Evolutionary conservation across 352 stramenopile genomes (phyloP).

Genomic region (Synura sp.): DNA sequence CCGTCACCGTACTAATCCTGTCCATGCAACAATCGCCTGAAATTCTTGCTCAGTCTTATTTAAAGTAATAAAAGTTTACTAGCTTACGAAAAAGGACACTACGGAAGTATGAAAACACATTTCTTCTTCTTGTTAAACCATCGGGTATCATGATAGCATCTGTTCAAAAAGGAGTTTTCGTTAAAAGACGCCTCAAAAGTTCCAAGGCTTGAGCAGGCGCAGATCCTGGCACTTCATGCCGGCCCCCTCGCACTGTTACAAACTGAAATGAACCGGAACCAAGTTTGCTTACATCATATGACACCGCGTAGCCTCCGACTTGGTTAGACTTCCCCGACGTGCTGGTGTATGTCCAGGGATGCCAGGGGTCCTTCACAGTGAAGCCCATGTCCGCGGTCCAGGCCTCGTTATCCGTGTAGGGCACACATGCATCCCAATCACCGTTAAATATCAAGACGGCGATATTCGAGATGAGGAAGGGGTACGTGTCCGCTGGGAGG

Average conservation of each 20-base stretch:
- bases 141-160: not conserved
- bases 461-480: conserved; percentile 48
- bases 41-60: no score
- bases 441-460: conserved; percentile 63
- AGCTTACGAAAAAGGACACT: no score
- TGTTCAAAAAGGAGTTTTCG: not conserved
- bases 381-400: conserved; percentile 53
- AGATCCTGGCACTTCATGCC: conserved; percentile 54
- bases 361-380: conserved; percentile 45
- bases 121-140: no score
- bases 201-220: conserved; percentile 43
- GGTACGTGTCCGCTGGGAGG: conserved; percentile 53
- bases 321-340: conserved; percentile 36
- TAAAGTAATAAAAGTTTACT: no score
- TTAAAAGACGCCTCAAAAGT: not conserved
- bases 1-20: no score
- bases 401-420: conserved; percentile 53
- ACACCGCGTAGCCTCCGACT: conserved; percentile 49
- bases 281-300: conserved; percentile 43
- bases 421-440: conserved; percentile 64
- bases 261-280: conserved; percentile 54
- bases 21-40: no score
- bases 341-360: conserved; percentile 47
- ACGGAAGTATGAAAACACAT: no score
- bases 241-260: conserved; percentile 68